A percentile compares a stretch with the other conserved stretches of the same genome.
These are phyloP conservation scores for Fusarium solani-melongenae DNA, from an alignment of 2,329 filamentous ascomycete species.

Conservation along the genomic window DNA sequence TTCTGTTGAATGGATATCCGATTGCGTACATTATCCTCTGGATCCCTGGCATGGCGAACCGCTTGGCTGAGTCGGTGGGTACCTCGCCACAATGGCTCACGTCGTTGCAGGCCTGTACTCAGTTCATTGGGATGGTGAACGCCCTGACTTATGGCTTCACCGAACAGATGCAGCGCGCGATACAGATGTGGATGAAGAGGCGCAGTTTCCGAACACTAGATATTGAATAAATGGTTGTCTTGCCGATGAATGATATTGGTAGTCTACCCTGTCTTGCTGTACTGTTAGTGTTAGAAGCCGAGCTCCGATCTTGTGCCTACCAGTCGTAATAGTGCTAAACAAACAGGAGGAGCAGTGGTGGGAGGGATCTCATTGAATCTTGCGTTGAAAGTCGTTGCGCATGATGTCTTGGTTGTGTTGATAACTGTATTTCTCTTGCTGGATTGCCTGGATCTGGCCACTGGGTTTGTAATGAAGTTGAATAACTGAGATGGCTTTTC, in stretches of 20 bases:
- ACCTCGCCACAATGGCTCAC: not conserved
- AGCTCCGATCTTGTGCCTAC: not conserved
- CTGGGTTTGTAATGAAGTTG: too few species aligned
- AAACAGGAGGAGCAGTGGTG: too few species aligned
- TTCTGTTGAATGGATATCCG: slow-evolving; percentile 5
- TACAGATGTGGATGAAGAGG: not conserved
- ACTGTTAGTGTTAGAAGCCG: not conserved
- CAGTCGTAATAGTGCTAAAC: not conserved
- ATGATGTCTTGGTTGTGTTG: too few species aligned
- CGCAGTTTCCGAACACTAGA: not conserved
- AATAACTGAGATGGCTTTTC: too few species aligned
- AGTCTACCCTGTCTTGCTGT: not conserved
- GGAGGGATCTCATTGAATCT: too few species aligned
- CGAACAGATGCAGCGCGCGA: not conserved
- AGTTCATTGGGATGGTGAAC: not conserved
- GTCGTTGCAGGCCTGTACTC: not conserved
- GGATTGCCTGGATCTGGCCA: too few species aligned
- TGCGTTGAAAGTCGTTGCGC: too few species aligned
- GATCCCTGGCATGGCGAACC: slow-evolving; percentile 3
- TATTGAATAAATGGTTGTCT: not conserved
- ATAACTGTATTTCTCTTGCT: too few species aligned
- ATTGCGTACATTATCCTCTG: slow-evolving; percentile 3
- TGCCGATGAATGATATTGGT: not conserved
- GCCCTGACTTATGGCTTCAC: slow-evolving; percentile 6
- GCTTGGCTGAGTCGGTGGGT: not conserved